A percentile compares a stretch with the other conserved stretches of the same genome.
Evolutionary conservation across 2,329 filamentous ascomycete genomes (phyloP).

Genomic region (Nigrograna mackinnonii): DNA sequence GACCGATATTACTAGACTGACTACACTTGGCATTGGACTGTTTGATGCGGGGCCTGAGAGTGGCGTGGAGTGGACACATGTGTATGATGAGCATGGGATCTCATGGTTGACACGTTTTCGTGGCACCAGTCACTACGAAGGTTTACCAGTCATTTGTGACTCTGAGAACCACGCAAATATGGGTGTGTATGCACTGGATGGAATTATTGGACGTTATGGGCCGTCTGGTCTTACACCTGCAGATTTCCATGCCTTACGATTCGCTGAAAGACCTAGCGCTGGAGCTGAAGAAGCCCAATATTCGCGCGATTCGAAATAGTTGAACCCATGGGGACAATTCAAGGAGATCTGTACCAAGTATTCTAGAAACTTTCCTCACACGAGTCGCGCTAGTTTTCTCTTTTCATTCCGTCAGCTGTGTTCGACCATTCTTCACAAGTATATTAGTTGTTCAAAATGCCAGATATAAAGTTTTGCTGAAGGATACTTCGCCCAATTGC

Average conservation of each 20-base stretch:
- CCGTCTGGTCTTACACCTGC: slow-evolving; percentile 5
- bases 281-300: not conserved
- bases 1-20: slow-evolving; percentile 5
- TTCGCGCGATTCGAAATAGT: not conserved
- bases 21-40: slow-evolving; percentile 7
- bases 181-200: not conserved
- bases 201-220: slow-evolving; percentile 1
- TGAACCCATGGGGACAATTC: too few species aligned
- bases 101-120: slow-evolving; percentile 12
- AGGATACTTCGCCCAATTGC: too few species aligned
- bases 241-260: not conserved
- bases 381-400: not conserved
- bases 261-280: not conserved
- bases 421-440: not conserved
- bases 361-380: not conserved
- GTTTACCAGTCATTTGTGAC: not conserved
- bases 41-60: not conserved
- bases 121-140: not conserved
- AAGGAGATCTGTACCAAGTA: too few species aligned
- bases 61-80: slow-evolving; percentile 9
- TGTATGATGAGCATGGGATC: slow-evolving; percentile 12
- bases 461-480: too few species aligned
- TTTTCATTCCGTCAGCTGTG: not conserved
- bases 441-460: too few species aligned
- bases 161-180: not conserved